These are phyloP conservation scores for Prunus persica DNA, from an alignment of 306 rosid species.

Conservation along the genomic window Prunus_persica_NCBIv2 NC_034010.1:24373001-24373500, in stretches of 20 bases:
- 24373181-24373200: conserved; percentile 67
- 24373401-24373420: background rate
- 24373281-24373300: conserved; percentile 55
- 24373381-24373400: background rate
- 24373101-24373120: conserved; percentile 59
- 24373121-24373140: conserved; percentile 73
- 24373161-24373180: conserved; percentile 76
- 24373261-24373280: conserved; percentile 64
- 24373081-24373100: conserved; percentile 23
- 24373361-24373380: background rate
- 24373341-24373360: background rate
- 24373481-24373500: background rate
- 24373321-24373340: background rate
- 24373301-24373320: background rate
- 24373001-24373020: conserved; percentile 90
- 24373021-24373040: conserved; percentile 65
- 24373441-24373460: background rate
- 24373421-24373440: background rate
- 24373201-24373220: conserved; percentile 73
- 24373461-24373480: background rate
- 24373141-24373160: conserved; percentile 92
- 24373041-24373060: conserved; percentile 29
- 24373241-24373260: conserved; percentile 61
- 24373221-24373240: conserved; percentile 61
- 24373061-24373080: conserved; percentile 32